These are phyloP conservation scores for Paramecium primaurelia DNA, from an alignment of 73 alveolate species.

Conservation along the genomic window DNA sequence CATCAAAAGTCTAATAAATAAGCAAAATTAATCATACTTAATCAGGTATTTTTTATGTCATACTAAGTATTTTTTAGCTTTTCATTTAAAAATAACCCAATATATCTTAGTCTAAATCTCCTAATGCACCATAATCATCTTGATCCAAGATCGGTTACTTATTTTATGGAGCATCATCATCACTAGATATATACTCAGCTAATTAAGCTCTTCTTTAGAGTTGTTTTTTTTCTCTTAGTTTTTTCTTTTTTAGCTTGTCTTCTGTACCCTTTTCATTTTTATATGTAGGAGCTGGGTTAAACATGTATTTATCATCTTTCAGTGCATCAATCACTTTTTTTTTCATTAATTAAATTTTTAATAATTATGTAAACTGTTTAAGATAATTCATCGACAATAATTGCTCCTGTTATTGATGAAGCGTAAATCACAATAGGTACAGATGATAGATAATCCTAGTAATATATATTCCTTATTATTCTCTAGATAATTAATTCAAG, in stretches of 20 bases:
- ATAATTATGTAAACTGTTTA: neutral
- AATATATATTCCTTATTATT: neutral
- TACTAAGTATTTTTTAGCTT: neutral
- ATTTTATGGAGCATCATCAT: neutral
- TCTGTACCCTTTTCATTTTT: neutral
- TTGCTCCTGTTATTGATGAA: neutral
- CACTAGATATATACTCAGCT: neutral
- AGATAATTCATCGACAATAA: neutral
- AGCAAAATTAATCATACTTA: neutral
- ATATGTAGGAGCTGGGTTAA: slow-evolving; percentile 29
- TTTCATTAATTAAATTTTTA: neutral
- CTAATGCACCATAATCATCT: slow-evolving; percentile 30
- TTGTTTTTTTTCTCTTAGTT: neutral
- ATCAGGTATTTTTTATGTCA: neutral
- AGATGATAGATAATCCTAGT: neutral
- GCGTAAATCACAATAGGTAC: neutral
- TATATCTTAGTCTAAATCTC: neutral
- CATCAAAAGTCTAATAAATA: neutral
- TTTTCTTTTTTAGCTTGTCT: neutral
- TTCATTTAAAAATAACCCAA: slow-evolving; percentile 7
- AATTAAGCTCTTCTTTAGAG: slow-evolving; percentile 7
- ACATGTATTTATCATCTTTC: neutral
- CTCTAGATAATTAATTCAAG: neutral
- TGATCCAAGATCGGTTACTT: neutral
- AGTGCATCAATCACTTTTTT: slow-evolving; percentile 17